phyloP scores from a whole-genome alignment of 805 yeast species.

The Yarrowia sp. region DNA sequence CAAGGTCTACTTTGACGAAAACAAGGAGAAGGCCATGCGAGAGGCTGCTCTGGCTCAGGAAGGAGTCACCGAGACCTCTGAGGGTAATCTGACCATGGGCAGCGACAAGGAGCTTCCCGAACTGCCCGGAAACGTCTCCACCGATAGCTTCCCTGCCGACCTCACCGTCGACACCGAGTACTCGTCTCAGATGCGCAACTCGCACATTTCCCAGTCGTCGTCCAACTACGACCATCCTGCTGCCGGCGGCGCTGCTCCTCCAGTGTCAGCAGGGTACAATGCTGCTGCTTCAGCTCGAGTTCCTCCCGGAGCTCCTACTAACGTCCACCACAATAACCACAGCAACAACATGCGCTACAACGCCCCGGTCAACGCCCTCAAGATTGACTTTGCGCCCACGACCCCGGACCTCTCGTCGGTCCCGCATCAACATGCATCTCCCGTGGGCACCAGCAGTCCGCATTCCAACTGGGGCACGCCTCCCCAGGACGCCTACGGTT shows the following conservation, averaged over 20 bases:
- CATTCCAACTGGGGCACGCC: conserved; percentile 40
- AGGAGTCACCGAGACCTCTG: not conserved
- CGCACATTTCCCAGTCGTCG: conserved; percentile 9
- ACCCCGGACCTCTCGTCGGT: conserved; percentile 27
- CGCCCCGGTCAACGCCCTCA: conserved; percentile 32
- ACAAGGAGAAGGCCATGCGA: conserved; percentile 16
- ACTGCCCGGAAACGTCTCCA: not conserved
- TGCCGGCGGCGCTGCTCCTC: not conserved
- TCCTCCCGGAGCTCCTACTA: conserved; percentile 4
- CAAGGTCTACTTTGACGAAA: conserved; percentile 44
- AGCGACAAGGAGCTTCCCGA: conserved; percentile 16
- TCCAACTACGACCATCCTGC: conserved; percentile 5
- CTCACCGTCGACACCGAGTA: conserved; percentile 23
- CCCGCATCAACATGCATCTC: conserved; percentile 39
- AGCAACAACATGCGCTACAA: not conserved
- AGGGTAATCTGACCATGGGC: not conserved
- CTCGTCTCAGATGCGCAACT: conserved; percentile 5
- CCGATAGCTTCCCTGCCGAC: conserved; percentile 31
- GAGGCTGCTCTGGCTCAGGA: conserved; percentile 2
- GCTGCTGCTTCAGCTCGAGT: conserved; percentile 20
- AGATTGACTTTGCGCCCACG: conserved; percentile 20
- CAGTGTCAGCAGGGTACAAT: not conserved
- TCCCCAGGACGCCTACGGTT: conserved; percentile 16
- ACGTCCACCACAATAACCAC: not conserved
- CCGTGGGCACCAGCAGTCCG: conserved; percentile 35